Evolutionary conservation across 2,329 filamentous ascomycete species (phyloP), one percentile per base, ranked within the genome.

Genomic region (Colletotrichum musae): DNA sequence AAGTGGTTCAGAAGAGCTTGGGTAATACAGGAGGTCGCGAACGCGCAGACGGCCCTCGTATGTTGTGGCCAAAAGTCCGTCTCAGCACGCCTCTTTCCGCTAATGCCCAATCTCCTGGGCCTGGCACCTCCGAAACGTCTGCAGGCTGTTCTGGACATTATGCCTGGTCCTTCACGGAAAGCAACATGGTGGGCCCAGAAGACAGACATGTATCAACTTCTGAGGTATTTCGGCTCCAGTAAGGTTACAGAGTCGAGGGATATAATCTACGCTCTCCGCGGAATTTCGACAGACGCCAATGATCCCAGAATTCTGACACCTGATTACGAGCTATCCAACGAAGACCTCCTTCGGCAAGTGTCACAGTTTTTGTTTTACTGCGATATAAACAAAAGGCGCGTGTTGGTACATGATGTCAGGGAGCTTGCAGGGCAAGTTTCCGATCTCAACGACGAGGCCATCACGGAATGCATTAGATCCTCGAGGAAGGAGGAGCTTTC

Each of bases 11-110:
- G 9, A 2, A 50, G 68, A 5, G 43, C 59, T 4, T 70, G 68
- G 63, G 51, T 70, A 6, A 13, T 70, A 2, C 68, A 68, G 18
- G 68, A 70, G 13, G 58, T 64, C 0, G 57, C 50, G 3, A 62
- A 50, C 6, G 57, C 62, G 0, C 43, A 18, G 4, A 7, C 21
- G 1, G 47, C 52, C 5, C 3, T 24, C 2, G 4, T 70, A 3
- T 51, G 24, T 21, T 70, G 67, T 10, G 57, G 51, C 2, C 9
- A 4, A 0, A 16, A n/a, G 2, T 62, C 62, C 5, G 52, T 62
- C 6, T 9, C 56, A 26, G 26, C 66, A n/a, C 24, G 54, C 12
- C n/a, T 39, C 3, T 60, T 69, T 16, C 56, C 48, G 5, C 15
- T 64, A 2, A 36, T 36, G 13, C 54, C 48, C 1, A 6, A 26